Evolutionary conservation across 768 basidiomycete species (phyloP).

Genomic region (Mrakia blollopis): DNA sequence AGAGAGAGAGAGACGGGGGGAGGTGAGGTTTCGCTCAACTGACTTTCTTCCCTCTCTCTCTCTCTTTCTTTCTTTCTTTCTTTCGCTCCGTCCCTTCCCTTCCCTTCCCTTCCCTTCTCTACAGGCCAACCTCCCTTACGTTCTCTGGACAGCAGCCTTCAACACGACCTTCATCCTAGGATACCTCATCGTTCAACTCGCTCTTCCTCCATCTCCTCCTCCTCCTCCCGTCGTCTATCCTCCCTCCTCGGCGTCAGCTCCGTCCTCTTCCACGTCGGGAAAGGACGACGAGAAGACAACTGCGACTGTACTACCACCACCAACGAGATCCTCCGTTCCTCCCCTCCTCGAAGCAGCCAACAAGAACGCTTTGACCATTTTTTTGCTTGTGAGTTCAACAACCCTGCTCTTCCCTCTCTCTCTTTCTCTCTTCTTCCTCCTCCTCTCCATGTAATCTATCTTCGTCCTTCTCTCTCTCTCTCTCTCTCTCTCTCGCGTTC

Average conservation of each 20-base stretch:
- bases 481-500: background rate
- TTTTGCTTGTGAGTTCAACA: constrained; percentile 73
- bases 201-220: constrained; percentile 54
- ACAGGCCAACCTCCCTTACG: constrained; percentile 82
- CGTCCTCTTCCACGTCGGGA: constrained; percentile 15
- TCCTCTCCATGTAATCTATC: no score
- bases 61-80: background rate
- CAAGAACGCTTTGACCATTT: constrained; percentile 68
- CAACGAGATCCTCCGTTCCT: constrained; percentile 35
- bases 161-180: constrained; percentile 78
- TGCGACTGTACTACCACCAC: no score
- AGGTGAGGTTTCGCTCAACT: background rate
- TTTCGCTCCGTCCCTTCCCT: background rate
- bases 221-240: constrained; percentile 14
- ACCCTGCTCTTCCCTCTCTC: background rate
- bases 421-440: background rate
- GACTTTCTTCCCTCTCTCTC: background rate
- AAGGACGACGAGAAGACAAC: constrained; percentile 21
- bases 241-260: background rate
- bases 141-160: constrained; percentile 82
- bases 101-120: background rate
- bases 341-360: constrained; percentile 74
- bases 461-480: no score
- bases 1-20: no score
- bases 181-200: constrained; percentile 70